Evolutionary conservation across 2,329 filamentous ascomycete species (phyloP), one percentile per base, ranked within the genome.

Genomic region (Colletotrichum ledebouriae): DNA sequence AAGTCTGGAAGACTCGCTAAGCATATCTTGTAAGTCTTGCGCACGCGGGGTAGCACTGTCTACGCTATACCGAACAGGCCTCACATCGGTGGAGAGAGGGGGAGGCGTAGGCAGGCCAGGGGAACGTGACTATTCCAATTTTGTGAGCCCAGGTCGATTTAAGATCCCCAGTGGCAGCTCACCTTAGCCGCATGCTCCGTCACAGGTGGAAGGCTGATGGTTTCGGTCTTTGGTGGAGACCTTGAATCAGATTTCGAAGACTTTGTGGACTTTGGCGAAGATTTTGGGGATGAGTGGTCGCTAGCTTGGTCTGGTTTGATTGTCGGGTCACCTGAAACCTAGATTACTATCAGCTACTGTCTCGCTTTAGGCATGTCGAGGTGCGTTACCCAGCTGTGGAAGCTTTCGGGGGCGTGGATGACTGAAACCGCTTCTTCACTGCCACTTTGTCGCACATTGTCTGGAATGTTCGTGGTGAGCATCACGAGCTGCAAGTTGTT

Each of bases 321-420:
- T 2, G 75, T 74, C 11, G 79, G 75, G 37, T 85, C 81, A 57
- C 78, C 78, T 7, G 82, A 81, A 47, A 81, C 78, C 85, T 87
- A 59, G 37, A 47, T 63, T 3, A 34, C 6, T n/a, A 41, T 76
- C 64, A 78, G 77, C 70, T 44, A 13, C 17, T 64, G 34, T n/a
- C 44, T 17, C 25, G 57, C 33, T 52, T 6, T 10, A 1, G 4
- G 6, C 42, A 15, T 15, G 9, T 17, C n/a, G 11, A 39, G 13
- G 37, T 52, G 47, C 77, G 87, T 76, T 78, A 96, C 93, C 87
- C 96, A 97, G 73, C 88, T 88, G 63, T 89, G 87, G 78, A 96
- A 98, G 70, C 91, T 93, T 71, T 93, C 86, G 0, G 94, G 94
- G 15, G 93, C 93, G 83, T 97, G 94, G 73, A 98, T 97, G 62